A percentile compares a stretch with the other conserved stretches of the same genome.
phyloP scores from a whole-genome alignment of 345 rosid genomes.

The Eucalyptus cladocalyx region DNA sequence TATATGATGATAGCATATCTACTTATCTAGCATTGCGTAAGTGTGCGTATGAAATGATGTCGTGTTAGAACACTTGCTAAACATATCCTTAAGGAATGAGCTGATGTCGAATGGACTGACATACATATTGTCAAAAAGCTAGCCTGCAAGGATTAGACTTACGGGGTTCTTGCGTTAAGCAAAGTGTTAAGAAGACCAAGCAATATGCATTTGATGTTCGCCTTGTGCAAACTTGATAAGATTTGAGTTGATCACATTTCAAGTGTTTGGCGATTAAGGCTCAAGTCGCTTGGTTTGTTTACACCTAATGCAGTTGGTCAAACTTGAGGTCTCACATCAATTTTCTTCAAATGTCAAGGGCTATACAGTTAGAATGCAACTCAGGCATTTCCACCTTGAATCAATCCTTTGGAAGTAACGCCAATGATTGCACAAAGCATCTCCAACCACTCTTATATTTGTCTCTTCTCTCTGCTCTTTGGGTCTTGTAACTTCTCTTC shows the following conservation, averaged over 20 bases:
- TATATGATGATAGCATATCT: background rate
- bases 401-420: too few species aligned
- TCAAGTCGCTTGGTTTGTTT: background rate
- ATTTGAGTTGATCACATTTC: background rate
- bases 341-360: background rate
- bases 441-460: too few species aligned
- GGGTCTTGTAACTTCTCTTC: too few species aligned
- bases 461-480: too few species aligned
- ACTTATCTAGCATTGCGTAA: too few species aligned
- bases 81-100: background rate
- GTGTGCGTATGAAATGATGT: background rate
- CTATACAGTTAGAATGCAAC: background rate
- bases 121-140: background rate
- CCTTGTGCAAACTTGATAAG: background rate
- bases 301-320: background rate
- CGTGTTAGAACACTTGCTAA: background rate
- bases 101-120: slow-evolving; percentile 35
- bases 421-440: too few species aligned
- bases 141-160: background rate
- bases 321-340: background rate
- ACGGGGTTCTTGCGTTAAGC: background rate
- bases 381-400: too few species aligned
- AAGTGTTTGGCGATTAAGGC: background rate
- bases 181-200: background rate
- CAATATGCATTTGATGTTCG: background rate